A percentile compares a stretch with the other conserved stretches of the same genome.
Evolutionary conservation across 164 flowering plant genomes (phyloP).

Genomic region (Piper betle): DNA sequence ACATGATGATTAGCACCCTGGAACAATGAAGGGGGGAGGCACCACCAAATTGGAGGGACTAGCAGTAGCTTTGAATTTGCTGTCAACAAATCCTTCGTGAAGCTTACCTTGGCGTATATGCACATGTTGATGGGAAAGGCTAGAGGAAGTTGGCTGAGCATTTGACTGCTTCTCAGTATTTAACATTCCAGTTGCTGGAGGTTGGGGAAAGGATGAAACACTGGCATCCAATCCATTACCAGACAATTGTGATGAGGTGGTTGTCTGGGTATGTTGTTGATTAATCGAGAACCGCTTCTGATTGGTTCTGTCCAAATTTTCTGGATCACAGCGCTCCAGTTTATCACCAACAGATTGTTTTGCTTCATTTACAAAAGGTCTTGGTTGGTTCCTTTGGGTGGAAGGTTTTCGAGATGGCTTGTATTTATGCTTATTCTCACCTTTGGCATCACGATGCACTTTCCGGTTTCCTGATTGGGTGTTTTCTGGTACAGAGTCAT

Average conservation of each 20-base stretch:
- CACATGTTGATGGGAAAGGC: neutral
- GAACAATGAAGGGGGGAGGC: neutral
- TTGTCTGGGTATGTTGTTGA: neutral
- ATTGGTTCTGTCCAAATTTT: slow-evolving; percentile 9
- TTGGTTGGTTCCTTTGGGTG: slow-evolving; percentile 29
- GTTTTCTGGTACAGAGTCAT: slow-evolving; percentile 11
- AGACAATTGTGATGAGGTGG: neutral
- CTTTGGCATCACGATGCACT: slow-evolving; percentile 13
- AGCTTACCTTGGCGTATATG: neutral
- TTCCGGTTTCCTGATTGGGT: slow-evolving; percentile 23
- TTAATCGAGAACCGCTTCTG: neutral
- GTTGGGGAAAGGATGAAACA: neutral
- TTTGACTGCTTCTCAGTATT: neutral
- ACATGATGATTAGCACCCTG: neutral
- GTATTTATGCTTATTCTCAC: slow-evolving; percentile 29
- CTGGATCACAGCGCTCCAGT: slow-evolving; percentile 21
- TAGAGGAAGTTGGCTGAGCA: neutral
- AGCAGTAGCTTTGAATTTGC: neutral
- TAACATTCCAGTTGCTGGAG: neutral
- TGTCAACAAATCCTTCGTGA: neutral
- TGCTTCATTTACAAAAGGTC: slow-evolving; percentile 17
- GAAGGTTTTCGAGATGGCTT: slow-evolving; percentile 23
- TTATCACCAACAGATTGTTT: slow-evolving; percentile 9
- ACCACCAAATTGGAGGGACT: neutral
- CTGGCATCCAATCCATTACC: neutral